Base-by-base conservation (phyloP, 1,139 yeast species). In the Zygosaccharomyces pseudobailii region DNA sequence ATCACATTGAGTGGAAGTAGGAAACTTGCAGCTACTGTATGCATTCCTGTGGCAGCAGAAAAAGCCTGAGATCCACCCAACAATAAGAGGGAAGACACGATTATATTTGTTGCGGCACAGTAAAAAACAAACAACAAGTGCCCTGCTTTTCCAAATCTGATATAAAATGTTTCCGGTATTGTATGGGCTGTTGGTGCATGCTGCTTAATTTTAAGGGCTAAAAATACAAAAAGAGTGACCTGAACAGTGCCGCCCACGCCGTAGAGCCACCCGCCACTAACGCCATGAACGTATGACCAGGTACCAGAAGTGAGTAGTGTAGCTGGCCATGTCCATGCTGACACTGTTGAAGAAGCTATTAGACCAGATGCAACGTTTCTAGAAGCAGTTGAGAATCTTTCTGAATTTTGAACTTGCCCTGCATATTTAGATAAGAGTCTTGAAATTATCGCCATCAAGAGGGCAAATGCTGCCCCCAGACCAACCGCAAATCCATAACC, bases 1-100 rank as follows among this genome's bases (percentile, higher is more conserved):
- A 71, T 72, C 23, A 78, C 81, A 45, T 80, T 80, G 31, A 77
- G 63, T 6, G 82, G 82, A 36, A 77, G 64, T 36, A 78, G 62
- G 53, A 76, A 70, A 51, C 72, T 69, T 1, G 77, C 76, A 5
- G 79, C 79, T 25, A 73, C 71, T 31, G 69, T 70, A 56, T 72
- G 68, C 74, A 75, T 74, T 1, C 79, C 79, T 4, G 78, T 74
- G 49, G 37, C 43, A 6, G 46, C 50, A 10, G 42, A 36, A 37
- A 47, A 43, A 6, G 44, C 47, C 24, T 43, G 77, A 33, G 74
- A 67, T 31, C 74, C 76, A 31, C 77, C 76, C 34, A 73, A 66
- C 50, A 73, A 59, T 7, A 73, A 63, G 56, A 70, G 68, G 24
- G 75, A 71, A n/a, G 70, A 58, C 34, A 69, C 67, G 48, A 69